Conservation (phyloP, 1,139 yeast genomes). For the Insectozyma bohioensis region DNA sequence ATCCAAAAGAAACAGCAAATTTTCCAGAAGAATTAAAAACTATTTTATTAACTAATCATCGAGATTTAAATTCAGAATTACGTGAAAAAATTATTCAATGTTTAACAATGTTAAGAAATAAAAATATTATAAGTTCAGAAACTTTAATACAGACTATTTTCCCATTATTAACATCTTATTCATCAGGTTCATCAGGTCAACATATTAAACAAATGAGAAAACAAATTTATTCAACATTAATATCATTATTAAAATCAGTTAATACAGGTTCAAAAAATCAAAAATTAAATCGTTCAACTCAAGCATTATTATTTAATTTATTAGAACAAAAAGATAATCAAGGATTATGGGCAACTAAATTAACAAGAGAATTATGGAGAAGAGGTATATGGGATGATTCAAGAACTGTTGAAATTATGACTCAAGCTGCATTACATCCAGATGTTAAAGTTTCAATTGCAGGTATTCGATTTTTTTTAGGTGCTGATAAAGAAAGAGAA, state of each 20-base stretch:
- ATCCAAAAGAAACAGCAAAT: conserved; percentile 80
- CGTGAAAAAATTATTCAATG: conserved; percentile 91
- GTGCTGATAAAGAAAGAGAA: conserved; percentile 94
- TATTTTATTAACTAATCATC: conserved; percentile 71
- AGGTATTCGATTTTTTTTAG: conserved; percentile 87
- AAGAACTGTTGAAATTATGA: conserved; percentile 93
- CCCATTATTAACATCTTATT: conserved; percentile 69
- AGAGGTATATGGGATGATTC: conserved; percentile 98
- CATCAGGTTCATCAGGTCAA: conserved; percentile 49
- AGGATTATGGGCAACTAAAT: conserved; percentile 95
- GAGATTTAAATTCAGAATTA: conserved; percentile 77
- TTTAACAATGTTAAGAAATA: conserved; percentile 85
- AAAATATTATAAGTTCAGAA: conserved; percentile 79
- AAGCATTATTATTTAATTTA: conserved; percentile 83
- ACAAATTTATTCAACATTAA: conserved; percentile 76
- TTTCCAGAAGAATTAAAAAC: conserved; percentile 80
- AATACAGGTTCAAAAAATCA: conserved; percentile 86
- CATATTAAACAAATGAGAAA: conserved; percentile 83
- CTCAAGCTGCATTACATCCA: conserved; percentile 87
- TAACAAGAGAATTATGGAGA: conserved; percentile 95
- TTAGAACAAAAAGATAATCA: conserved; percentile 75
- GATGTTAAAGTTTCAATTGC: conserved; percentile 87
- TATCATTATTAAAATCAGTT: conserved; percentile 74
- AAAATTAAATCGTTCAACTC: conserved; percentile 83
- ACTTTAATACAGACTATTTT: conserved; percentile 80